Evolutionary conservation across 2,329 filamentous ascomycete species (phyloP).

Genomic region (Venturia oleaginea): DNA sequence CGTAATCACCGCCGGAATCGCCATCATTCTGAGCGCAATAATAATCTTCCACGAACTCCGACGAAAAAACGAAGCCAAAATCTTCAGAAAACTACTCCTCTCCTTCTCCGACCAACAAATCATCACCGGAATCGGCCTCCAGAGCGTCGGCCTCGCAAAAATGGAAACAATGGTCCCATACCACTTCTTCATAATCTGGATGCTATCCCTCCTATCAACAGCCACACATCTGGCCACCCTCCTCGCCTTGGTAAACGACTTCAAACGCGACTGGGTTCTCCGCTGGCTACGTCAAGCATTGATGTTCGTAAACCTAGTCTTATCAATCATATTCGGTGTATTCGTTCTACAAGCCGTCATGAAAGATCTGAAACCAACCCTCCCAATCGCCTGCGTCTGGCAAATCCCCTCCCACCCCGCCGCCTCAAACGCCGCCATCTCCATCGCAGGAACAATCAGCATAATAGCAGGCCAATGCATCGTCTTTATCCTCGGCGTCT

Average conservation of each 20-base stretch:
- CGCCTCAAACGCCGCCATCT: slow-evolving; percentile 36
- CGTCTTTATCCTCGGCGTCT: slow-evolving; percentile 52
- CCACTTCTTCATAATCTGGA: slow-evolving; percentile 65
- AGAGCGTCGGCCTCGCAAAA: slow-evolving; percentile 53
- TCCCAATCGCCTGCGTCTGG: slow-evolving; percentile 57
- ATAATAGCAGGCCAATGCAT: slow-evolving; percentile 51
- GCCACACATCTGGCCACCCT: slow-evolving; percentile 57
- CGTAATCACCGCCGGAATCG: slow-evolving; percentile 52
- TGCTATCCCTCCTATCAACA: slow-evolving; percentile 54
- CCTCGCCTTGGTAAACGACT: slow-evolving; percentile 56
- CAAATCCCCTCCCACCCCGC: slow-evolving; percentile 30
- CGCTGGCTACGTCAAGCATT: slow-evolving; percentile 56
- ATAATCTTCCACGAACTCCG: slow-evolving; percentile 45
- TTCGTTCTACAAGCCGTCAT: slow-evolving; percentile 49
- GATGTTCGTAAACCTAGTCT: slow-evolving; percentile 55
- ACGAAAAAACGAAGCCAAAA: slow-evolving; percentile 38
- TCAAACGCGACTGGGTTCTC: slow-evolving; percentile 57
- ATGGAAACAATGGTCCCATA: slow-evolving; percentile 52
- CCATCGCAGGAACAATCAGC: slow-evolving; percentile 50
- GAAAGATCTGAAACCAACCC: slow-evolving; percentile 41
- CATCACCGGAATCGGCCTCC: slow-evolving; percentile 59
- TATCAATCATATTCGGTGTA: slow-evolving; percentile 48
- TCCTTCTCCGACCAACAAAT: slow-evolving; percentile 61
- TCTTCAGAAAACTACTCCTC: slow-evolving; percentile 55
- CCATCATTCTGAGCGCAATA: slow-evolving; percentile 45